phyloP scores from a whole-genome alignment of 192 early-diverging fungal species.

The Coemansia asiatica region DNA sequence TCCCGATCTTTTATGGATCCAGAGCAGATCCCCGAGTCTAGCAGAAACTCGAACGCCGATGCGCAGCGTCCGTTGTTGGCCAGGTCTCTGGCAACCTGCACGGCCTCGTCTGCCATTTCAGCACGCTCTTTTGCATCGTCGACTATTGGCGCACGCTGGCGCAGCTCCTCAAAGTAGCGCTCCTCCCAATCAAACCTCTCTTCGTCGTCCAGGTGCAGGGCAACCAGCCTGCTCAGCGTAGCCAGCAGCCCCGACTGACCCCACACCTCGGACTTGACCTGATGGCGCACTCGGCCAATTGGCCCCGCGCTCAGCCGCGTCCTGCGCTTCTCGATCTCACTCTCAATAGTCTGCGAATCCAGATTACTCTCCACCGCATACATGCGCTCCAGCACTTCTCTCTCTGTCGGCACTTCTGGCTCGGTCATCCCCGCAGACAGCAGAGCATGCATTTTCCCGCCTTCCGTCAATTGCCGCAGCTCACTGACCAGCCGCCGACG shows the following conservation, averaged over 20 bases:
- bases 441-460: conserved; percentile 13
- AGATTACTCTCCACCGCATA: conserved; percentile 43
- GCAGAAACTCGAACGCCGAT: conserved; percentile 37
- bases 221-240: conserved; percentile 28
- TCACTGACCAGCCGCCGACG: conserved; percentile 37
- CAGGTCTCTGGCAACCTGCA: conserved; percentile 24
- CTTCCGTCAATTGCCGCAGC: conserved; percentile 20
- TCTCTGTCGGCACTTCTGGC: conserved; percentile 14
- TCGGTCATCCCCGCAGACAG: conserved; percentile 11
- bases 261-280: conserved; percentile 70
- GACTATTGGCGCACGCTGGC: conserved; percentile 17
- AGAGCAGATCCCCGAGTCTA: conserved; percentile 19
- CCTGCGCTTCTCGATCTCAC: conserved; percentile 65
- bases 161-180: conserved; percentile 27
- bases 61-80: conserved; percentile 17
- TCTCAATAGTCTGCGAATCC: conserved; percentile 56
- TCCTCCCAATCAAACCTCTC: conserved; percentile 18
- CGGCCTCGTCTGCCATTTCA: conserved; percentile 20
- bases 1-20: conserved; percentile 1
- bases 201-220: conserved; percentile 11
- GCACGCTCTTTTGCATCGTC: conserved; percentile 6
- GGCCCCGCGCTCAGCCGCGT: conserved; percentile 70
- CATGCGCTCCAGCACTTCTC: conserved; percentile 47
- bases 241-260: conserved; percentile 56
- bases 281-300: conserved; percentile 55